phyloP scores from a whole-genome alignment of 164 flowering plant genomes.

The Protea cynaroides region DNA sequence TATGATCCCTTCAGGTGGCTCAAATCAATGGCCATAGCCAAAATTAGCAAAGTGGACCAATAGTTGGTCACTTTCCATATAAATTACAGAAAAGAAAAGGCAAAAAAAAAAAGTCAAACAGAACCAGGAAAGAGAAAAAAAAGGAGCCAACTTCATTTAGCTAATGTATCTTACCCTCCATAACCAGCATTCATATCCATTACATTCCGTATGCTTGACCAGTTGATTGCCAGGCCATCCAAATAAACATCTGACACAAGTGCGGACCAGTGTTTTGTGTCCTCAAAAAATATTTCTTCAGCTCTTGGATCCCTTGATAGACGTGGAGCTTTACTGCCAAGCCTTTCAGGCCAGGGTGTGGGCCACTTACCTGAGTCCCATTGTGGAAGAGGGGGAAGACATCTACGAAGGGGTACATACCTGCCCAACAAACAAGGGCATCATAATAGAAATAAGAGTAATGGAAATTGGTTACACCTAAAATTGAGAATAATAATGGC shows the following conservation, averaged over 20 bases:
- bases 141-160: not conserved
- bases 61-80: too few species aligned
- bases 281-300: slow-evolving; percentile 43
- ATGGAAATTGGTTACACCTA: not conserved
- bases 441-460: not conserved
- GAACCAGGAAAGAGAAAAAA: too few species aligned
- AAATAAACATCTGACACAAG: slow-evolving; percentile 67
- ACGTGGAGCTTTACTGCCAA: slow-evolving; percentile 54
- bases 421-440: slow-evolving; percentile 27
- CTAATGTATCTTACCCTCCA: slow-evolving; percentile 70
- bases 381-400: slow-evolving; percentile 54
- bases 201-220: slow-evolving; percentile 76
- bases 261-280: slow-evolving; percentile 57
- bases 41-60: too few species aligned
- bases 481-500: not conserved
- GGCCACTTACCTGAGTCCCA: slow-evolving; percentile 48
- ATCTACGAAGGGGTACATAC: slow-evolving; percentile 65
- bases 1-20: too few species aligned
- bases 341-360: slow-evolving; percentile 78
- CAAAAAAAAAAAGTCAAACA: too few species aligned
- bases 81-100: too few species aligned
- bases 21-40: too few species aligned
- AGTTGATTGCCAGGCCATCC: slow-evolving; percentile 50
- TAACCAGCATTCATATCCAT: slow-evolving; percentile 98
- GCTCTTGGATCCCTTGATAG: slow-evolving; percentile 35